Base-by-base conservation (phyloP, 78 protist species). In the Dictyostelium purpureum region DNA sequence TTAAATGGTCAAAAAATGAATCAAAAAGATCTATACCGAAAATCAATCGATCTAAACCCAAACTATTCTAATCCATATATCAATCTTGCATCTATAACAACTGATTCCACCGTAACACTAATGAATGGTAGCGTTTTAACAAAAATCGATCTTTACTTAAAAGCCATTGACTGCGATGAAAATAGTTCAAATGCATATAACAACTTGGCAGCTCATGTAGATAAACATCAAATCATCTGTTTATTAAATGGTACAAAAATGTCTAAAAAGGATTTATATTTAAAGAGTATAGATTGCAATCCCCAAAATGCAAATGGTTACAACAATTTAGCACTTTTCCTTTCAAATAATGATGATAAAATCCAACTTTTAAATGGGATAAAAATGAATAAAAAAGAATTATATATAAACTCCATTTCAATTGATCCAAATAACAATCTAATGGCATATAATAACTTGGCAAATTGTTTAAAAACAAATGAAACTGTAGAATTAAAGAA, bases 391-490 rank as follows among this genome's bases (percentile, higher is more conserved):
- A 67, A 38, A 40, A 67, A 67, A 40, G n/a, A 40, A 38, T 38
- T 63, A 12, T 63, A 67, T 28, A 59, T 59, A 28, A 35, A 59
- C 28, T 59, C 69, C 6, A 59, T 59, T 24, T 28, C 24, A 28
- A 28, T 59, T 14, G 69, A 59, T 31, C 69, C 69, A 59, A 59
- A 59, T 59, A 38, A 37, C 19, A 38, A 67, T 40, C 38, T 38
- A 67, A 67, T 33, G 51, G 76, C 76, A 18, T 67, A 67, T 40
- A 67, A 67, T 67, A 67, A 67, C 21, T 24, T 67, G 2, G 76
- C 54, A 38, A 38, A 38, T 38, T n/a, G 37, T 10, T 67, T 67
- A 40, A 33, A 67, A 67, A n/a, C 24, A 38, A 67, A 67, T 67
- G 76, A 67, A 67, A 37, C 42, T 37, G 45, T 67, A 28, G 26